Base-by-base conservation (phyloP, 441 rosid genomes). In the Syzygium malaccense region DNA sequence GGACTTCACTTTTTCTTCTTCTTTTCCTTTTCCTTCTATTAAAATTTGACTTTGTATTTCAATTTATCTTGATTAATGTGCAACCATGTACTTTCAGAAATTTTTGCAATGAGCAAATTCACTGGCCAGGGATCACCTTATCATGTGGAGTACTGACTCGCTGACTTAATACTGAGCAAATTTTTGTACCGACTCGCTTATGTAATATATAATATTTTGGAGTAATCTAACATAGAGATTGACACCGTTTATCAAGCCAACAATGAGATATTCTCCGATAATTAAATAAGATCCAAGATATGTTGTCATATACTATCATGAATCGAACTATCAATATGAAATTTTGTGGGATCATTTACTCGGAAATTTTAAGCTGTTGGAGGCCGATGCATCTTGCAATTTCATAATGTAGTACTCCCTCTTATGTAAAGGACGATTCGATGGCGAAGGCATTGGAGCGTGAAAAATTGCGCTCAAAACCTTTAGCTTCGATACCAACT, bases 311-410 rank as follows among this genome's bases (percentile, higher is more conserved):
- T 6, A 0, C 28, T 18, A 60, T 15, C 17, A 28, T 0, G n/a
- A 28, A 0, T 60, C 4, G 8, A 6, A 0, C 28, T 7, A 60
- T 6, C 0, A 60, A 60, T 13, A 28, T 28, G 33, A 60, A 14
- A 60, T 60, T 60, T 60, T 60, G 2, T 14, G 8, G 0, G 14
- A 15, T 15, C 18, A 15, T 60, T 28, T 60, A 60, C 18, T 60
- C 32, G 4, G 1, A 28, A 60, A 28, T 60, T 14, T 60, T 60
- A 60, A 60, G 68, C 32, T 60, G 68, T 10, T 26, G 64, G 64
- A 58, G 64, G 30, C 4, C 33, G 2, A 14, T 6, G 18, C 8
- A 28, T 28, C 28, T 60, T 0, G 0, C 18, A 28, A 60, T 60
- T 60, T 60, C 14, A 13, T 60, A 60, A 14, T 6, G 68, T 60